Conservation (phyloP, 2,329 filamentous ascomycete species). For the Thelonectria rubi region DNA sequence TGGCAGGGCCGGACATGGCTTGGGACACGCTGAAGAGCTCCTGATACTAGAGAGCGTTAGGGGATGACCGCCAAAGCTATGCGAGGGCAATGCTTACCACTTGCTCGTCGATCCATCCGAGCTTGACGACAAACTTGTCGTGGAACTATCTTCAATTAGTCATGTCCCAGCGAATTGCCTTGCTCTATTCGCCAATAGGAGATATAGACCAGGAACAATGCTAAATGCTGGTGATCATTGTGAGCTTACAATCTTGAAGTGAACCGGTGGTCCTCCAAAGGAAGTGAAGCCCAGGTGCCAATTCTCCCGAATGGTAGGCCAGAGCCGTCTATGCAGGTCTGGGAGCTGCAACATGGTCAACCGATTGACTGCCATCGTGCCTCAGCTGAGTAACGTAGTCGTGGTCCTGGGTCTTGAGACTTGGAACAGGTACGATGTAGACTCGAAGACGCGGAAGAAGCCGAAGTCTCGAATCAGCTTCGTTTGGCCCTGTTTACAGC, state of each 20-base stretch:
- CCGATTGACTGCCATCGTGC: neutral
- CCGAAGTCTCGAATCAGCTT: too few relatives aligned
- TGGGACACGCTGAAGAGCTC: constrained; percentile 76
- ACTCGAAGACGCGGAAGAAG: too few relatives aligned
- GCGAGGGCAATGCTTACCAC: neutral
- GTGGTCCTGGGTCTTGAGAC: too few relatives aligned
- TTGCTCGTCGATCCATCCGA: constrained; percentile 6
- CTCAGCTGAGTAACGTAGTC: neutral
- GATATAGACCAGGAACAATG: neutral
- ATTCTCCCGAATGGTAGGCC: constrained; percentile 34
- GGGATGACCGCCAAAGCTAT: too few relatives aligned
- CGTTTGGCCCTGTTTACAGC: too few relatives aligned
- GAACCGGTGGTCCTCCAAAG: constrained; percentile 74
- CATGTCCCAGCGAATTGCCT: neutral
- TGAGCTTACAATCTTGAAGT: constrained; percentile 67
- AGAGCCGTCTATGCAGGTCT: neutral
- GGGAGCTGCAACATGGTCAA: neutral
- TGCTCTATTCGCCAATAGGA: too few relatives aligned
- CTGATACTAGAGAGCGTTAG: constrained; percentile 61
- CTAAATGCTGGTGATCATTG: neutral
- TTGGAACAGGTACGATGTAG: too few relatives aligned
- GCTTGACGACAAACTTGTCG: neutral
- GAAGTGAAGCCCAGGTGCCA: constrained; percentile 73
- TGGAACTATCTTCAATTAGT: neutral
- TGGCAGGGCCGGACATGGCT: constrained; percentile 71